Conservation (phyloP, 2,329 filamentous ascomycete species). For the Beauveria sp. region DNA sequence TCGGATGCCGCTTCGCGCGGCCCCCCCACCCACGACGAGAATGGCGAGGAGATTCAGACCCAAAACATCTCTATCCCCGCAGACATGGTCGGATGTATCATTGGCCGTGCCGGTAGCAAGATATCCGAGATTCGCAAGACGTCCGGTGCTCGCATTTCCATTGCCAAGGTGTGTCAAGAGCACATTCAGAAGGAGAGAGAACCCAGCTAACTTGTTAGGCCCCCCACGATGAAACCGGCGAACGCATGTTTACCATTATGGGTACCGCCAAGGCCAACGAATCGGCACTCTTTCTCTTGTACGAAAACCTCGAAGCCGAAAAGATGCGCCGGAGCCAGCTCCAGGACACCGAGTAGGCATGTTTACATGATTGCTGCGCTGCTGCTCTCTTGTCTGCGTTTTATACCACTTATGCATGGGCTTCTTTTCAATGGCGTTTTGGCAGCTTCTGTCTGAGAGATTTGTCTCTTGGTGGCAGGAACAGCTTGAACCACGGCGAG, state of each 20-base stretch:
- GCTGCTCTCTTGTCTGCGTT: conserved; percentile 15
- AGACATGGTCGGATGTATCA: conserved; percentile 99
- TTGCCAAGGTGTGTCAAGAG: conserved; percentile 57
- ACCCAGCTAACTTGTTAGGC: conserved; percentile 30
- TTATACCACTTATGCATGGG: conserved; percentile 21
- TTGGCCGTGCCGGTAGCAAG: conserved; percentile 89
- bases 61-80: conserved; percentile 99
- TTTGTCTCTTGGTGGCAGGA: conserved; percentile 36
- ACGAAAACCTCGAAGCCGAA: conserved; percentile 97
- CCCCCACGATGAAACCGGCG: conserved; percentile 92
- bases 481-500: conserved; percentile 29
- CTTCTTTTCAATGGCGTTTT: conserved; percentile 42
- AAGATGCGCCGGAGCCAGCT: conserved; percentile 95
- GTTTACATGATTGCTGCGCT: conserved; percentile 6
- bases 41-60: conserved; percentile 94
- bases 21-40: conserved; percentile 84
- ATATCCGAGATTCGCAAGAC: conserved; percentile 98
- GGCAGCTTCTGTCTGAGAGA: conserved; percentile 36
- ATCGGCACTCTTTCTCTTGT: conserved; percentile 88
- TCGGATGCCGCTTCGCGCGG: conserved; percentile 73
- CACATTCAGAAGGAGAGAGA: neutral
- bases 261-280: conserved; percentile 90
- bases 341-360: conserved; percentile 42
- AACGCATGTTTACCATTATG: conserved; percentile 99
- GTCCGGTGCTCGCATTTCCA: conserved; percentile 93